Percentiles rank a stretch among this genome's conserved stretches.
Conservation (phyloP, 164 flowering plant species). For the Berberis vulgaris region DNA sequence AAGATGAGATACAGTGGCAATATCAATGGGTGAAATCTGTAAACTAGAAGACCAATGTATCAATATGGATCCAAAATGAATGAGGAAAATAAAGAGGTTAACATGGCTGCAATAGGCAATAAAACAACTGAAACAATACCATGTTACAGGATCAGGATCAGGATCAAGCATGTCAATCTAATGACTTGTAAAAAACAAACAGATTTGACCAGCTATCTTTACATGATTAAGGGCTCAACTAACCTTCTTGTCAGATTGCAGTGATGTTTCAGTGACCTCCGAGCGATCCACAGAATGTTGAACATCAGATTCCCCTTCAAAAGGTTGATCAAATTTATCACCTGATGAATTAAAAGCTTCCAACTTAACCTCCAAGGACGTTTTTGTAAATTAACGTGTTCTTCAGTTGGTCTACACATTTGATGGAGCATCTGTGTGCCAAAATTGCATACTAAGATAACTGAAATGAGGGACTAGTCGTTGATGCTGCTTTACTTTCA, state of each 20-base stretch:
- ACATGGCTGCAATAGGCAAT: too few species aligned
- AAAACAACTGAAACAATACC: too few species aligned
- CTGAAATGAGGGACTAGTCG: conserved; percentile 11
- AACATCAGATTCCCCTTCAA: conserved; percentile 10
- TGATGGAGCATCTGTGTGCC: conserved; percentile 13
- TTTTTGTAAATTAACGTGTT: conserved; percentile 10
- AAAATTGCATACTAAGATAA: conserved; percentile 15
- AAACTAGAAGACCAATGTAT: not conserved
- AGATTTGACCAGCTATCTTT: too few species aligned
- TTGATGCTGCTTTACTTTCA: conserved; percentile 17
- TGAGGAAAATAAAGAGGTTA: too few species aligned
- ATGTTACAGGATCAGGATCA: too few species aligned
- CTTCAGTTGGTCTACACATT: conserved; percentile 12
- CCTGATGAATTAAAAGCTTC: not conserved
- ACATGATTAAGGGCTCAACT: too few species aligned
- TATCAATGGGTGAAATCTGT: not conserved
- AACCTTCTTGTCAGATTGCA: conserved; percentile 26
- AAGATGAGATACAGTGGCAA: not conserved
- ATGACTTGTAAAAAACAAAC: too few species aligned
- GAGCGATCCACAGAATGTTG: conserved; percentile 1
- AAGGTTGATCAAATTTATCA: conserved; percentile 12
- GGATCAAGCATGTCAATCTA: too few species aligned
- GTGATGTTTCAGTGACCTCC: not conserved
- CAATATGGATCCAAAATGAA: too few species aligned
- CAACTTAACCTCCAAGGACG: conserved; percentile 7